These are phyloP conservation scores for Globisporangium paddicum DNA, from an alignment of 352 stramenopile genomes.

Conservation along the genomic window DNA sequence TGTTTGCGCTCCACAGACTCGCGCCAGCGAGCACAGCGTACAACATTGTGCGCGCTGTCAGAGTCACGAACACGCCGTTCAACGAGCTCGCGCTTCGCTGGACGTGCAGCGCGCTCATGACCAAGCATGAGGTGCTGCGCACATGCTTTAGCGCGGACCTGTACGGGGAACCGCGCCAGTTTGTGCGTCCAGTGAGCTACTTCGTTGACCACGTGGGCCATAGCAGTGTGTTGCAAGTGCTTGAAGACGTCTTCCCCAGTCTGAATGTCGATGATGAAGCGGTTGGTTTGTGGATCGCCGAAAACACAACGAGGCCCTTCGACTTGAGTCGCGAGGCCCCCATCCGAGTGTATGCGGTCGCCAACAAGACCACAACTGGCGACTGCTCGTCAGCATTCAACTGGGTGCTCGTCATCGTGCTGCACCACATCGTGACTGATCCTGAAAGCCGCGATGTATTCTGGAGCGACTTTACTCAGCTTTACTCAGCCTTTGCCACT, in stretches of 20 bases:
- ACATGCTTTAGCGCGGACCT: constrained; percentile 28
- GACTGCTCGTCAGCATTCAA: background rate
- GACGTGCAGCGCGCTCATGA: constrained; percentile 28
- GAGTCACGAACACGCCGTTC: constrained; percentile 14
- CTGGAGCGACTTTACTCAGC: constrained; percentile 31
- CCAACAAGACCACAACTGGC: background rate
- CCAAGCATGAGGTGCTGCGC: constrained; percentile 39
- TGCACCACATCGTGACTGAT: constrained; percentile 59
- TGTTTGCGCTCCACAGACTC: constrained; percentile 47
- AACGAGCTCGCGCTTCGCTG: constrained; percentile 17
- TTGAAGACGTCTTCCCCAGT: background rate
- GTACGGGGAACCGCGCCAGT: constrained; percentile 28
- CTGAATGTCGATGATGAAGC: background rate
- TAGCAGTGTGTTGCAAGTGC: background rate
- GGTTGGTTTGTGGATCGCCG: constrained; percentile 21
- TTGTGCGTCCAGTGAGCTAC: constrained; percentile 18
- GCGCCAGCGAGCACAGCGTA: constrained; percentile 40
- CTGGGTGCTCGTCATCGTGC: constrained; percentile 35
- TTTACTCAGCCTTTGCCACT: constrained; percentile 16
- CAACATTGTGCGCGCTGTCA: constrained; percentile 40
- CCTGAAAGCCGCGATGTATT: constrained; percentile 38
- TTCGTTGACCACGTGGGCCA: constrained; percentile 12
- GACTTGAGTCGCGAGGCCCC: constrained; percentile 28
- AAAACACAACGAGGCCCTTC: constrained; percentile 22
- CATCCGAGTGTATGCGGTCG: constrained; percentile 34